Conservation (phyloP, 768 basidiomycete genomes). For the Ephemerocybe angulata region DNA sequence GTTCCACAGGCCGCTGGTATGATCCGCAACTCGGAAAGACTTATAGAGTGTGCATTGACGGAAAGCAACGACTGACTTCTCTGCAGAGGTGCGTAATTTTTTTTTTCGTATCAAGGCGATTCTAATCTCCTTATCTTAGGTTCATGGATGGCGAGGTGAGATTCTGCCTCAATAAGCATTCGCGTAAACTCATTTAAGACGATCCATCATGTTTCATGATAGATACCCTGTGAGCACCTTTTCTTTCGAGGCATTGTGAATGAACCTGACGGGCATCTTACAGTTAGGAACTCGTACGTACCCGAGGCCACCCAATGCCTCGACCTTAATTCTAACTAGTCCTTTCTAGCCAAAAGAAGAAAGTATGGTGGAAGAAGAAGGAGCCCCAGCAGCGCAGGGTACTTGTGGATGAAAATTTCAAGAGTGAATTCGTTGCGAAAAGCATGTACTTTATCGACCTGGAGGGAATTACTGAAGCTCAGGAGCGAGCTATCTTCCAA, state of each 20-base stretch:
- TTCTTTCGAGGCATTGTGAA: not conserved
- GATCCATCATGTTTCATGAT: too few relatives aligned
- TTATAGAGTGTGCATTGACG: slow-evolving; percentile 68
- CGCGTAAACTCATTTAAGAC: slow-evolving; percentile 18
- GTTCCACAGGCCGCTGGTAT: too few relatives aligned
- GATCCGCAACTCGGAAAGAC: too few relatives aligned
- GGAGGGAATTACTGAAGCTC: slow-evolving; percentile 46
- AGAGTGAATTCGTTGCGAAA: slow-evolving; percentile 37
- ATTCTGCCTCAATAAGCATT: slow-evolving; percentile 14
- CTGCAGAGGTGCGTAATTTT: slow-evolving; percentile 53
- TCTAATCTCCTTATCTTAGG: slow-evolving; percentile 26
- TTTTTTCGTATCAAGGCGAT: not conserved
- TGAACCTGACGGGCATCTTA: slow-evolving; percentile 35
- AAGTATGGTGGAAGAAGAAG: slow-evolving; percentile 21
- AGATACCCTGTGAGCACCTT: slow-evolving; percentile 23
- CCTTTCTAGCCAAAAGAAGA: slow-evolving; percentile 14
- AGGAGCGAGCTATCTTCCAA: slow-evolving; percentile 71
- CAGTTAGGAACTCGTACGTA: slow-evolving; percentile 32
- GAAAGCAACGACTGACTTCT: slow-evolving; percentile 77
- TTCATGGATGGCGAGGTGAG: slow-evolving; percentile 69
- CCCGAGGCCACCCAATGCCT: not conserved
- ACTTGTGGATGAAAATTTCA: slow-evolving; percentile 28
- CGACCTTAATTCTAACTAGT: slow-evolving; percentile 5
- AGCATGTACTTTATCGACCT: slow-evolving; percentile 71
- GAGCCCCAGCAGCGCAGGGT: slow-evolving; percentile 13